phyloP scores from a whole-genome alignment of 176 grass and related monocot species.

The Ensete ventricosum region DNA sequence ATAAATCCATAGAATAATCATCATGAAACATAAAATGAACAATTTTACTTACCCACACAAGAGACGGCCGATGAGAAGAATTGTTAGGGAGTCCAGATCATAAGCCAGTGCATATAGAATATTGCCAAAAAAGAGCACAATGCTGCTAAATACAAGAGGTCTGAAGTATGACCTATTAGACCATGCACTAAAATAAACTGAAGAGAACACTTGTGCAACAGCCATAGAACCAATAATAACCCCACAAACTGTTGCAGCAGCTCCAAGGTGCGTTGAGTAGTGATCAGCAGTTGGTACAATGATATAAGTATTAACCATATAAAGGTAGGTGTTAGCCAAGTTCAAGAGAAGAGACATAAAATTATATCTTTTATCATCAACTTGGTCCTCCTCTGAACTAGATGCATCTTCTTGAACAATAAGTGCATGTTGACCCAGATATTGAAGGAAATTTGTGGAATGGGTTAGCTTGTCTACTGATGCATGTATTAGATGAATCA shows the following conservation, averaged over 20 bases:
- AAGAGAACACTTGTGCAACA: conserved; percentile 17
- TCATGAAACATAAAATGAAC: not conserved
- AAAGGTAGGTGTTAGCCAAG: conserved; percentile 15
- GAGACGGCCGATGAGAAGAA: conserved; percentile 10
- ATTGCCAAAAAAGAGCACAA: conserved; percentile 15
- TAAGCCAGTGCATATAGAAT: conserved; percentile 13
- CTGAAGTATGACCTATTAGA: conserved; percentile 14
- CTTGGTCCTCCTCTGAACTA: conserved; percentile 1
- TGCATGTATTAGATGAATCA: conserved; percentile 13
- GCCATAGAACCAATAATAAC: conserved; percentile 17
- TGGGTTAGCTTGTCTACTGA: conserved; percentile 15
- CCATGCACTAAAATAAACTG: conserved; percentile 22
- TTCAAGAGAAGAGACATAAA: conserved; percentile 15
- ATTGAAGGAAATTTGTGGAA: conserved; percentile 18
- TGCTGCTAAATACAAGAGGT: conserved; percentile 19
- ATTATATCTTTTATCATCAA: conserved; percentile 7
- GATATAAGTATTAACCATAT: conserved; percentile 5
- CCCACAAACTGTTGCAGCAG: conserved; percentile 16
- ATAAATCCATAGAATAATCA: not conserved
- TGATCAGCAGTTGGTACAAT: conserved; percentile 12
- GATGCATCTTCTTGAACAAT: conserved; percentile 9
- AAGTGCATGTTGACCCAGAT: conserved; percentile 14
- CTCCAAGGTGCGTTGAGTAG: conserved; percentile 11
- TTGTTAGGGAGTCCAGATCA: conserved; percentile 2
- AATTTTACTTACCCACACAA: conserved; percentile 16